Percentiles rank a stretch among this genome's conserved stretches.
Conservation (phyloP, 1,139 yeast genomes). For the Yamadazyma sp. region DNA sequence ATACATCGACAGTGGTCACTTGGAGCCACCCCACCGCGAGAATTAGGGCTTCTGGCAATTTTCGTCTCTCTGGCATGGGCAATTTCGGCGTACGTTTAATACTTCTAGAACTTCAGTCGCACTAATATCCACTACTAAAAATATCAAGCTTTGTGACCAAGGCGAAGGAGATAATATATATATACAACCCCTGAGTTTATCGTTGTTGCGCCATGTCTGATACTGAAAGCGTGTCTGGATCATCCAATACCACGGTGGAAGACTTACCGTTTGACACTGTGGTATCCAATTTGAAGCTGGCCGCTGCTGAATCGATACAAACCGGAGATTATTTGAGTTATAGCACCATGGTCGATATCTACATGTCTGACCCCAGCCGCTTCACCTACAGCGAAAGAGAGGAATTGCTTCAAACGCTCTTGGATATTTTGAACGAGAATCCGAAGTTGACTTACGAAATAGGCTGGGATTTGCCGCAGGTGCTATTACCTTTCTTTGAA, state of each 20-base stretch:
- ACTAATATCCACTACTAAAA: too few relatives aligned
- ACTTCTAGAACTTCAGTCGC: too few relatives aligned
- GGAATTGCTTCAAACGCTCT: conserved; percentile 42
- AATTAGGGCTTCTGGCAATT: too few relatives aligned
- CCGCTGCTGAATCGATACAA: conserved; percentile 40
- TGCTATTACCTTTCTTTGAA: conserved; percentile 51
- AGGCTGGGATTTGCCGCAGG: conserved; percentile 85
- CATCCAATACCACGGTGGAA: conserved; percentile 28
- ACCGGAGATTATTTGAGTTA: conserved; percentile 67
- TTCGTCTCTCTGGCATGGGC: too few relatives aligned
- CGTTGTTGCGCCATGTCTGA: conserved; percentile 19
- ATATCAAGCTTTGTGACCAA: too few relatives aligned
- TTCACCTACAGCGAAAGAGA: conserved; percentile 53
- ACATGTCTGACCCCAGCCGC: conserved; percentile 47
- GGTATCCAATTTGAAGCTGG: conserved; percentile 28
- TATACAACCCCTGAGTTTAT: too few relatives aligned
- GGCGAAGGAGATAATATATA: too few relatives aligned
- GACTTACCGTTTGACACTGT: conserved; percentile 28
- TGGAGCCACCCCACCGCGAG: too few relatives aligned
- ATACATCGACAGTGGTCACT: too few relatives aligned
- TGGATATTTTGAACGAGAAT: conserved; percentile 29
- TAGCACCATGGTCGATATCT: conserved; percentile 67
- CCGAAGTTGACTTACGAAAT: conserved; percentile 59
- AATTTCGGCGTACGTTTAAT: too few relatives aligned
- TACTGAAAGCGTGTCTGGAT: conserved; percentile 18